Percentiles rank a stretch among this genome's conserved stretches.
These are phyloP conservation scores for Suillus subalutaceus DNA, from an alignment of 768 basidiomycete genomes.

Conservation along the genomic window DNA sequence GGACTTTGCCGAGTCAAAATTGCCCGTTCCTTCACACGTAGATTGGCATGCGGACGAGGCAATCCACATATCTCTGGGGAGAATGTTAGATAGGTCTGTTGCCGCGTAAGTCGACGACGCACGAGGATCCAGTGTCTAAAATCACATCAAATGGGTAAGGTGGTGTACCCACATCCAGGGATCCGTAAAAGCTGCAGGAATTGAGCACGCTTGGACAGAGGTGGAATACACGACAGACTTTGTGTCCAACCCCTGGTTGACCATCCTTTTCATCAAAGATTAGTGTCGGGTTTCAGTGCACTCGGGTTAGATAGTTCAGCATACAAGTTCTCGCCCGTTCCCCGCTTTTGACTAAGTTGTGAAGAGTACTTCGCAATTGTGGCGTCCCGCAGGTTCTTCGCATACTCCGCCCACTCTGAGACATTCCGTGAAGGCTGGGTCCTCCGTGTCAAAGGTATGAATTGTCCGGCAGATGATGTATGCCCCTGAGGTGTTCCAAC, in stretches of 20 bases:
- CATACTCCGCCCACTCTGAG: constrained; percentile 37
- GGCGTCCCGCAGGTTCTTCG: constrained; percentile 45
- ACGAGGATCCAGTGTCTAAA: constrained; percentile 53
- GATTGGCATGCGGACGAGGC: constrained; percentile 36
- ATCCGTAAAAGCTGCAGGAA: constrained; percentile 35
- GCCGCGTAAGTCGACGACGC: constrained; percentile 28
- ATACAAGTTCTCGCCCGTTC: constrained; percentile 52
- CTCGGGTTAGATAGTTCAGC: not conserved
- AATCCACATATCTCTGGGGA: constrained; percentile 51
- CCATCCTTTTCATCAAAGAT: constrained; percentile 42
- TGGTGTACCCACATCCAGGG: constrained; percentile 47
- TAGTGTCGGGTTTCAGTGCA: constrained; percentile 12
- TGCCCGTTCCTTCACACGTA: constrained; percentile 35
- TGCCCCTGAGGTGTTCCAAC: constrained; percentile 17
- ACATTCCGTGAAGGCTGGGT: constrained; percentile 18
- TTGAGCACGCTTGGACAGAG: constrained; percentile 7
- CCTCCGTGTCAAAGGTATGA: constrained; percentile 23
- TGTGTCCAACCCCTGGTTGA: constrained; percentile 66
- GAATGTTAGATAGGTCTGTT: constrained; percentile 25
- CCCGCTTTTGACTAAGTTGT: constrained; percentile 37
- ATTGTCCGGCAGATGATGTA: constrained; percentile 21
- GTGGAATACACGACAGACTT: constrained; percentile 40
- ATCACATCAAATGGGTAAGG: constrained; percentile 48
- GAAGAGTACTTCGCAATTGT: constrained; percentile 52
- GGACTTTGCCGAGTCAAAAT: constrained; percentile 37